Conservation (phyloP, 1,284 basidiomycete genomes). For the Ceratobasidium sp. region DNA sequence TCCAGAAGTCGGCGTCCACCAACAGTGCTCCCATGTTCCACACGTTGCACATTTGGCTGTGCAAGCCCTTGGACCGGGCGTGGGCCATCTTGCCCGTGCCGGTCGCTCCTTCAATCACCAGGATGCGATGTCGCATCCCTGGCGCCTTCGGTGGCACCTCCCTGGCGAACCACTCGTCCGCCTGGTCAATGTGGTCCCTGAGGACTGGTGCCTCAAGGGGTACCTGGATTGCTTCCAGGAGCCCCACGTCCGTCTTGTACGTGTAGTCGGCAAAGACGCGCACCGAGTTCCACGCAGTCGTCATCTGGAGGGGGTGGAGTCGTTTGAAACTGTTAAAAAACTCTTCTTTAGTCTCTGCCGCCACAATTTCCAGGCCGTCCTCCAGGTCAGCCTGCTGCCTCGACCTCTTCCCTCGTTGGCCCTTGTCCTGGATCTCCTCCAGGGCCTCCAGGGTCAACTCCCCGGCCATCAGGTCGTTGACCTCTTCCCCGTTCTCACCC, state of each 20-base stretch:
- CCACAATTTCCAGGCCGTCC: no score
- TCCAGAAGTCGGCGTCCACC: not conserved
- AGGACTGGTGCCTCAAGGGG: no score
- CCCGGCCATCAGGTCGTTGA: no score
- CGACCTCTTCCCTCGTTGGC: no score
- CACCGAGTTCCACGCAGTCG: not conserved
- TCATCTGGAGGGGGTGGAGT: not conserved
- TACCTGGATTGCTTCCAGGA: no score
- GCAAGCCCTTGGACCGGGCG: not conserved
- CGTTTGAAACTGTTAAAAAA: no score
- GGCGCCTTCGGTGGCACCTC: not conserved
- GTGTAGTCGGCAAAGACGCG: not conserved
- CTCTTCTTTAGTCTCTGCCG: no score
- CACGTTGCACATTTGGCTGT: conserved; percentile 12
- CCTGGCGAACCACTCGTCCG: not conserved
- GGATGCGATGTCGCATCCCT: conserved; percentile 6
- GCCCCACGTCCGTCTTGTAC: not conserved
- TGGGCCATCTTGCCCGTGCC: not conserved
- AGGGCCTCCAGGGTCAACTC: no score
- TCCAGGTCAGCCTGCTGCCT: no score
- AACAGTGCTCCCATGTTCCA: not conserved
- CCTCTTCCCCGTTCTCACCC: no score
- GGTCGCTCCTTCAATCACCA: conserved; percentile 4
- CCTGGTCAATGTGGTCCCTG: not conserved
- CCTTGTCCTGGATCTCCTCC: no score